A percentile compares a stretch with the other conserved stretches of the same genome.
Conservation (phyloP, 2,329 filamentous ascomycete genomes). For the Didymellaceae sp. region DNA sequence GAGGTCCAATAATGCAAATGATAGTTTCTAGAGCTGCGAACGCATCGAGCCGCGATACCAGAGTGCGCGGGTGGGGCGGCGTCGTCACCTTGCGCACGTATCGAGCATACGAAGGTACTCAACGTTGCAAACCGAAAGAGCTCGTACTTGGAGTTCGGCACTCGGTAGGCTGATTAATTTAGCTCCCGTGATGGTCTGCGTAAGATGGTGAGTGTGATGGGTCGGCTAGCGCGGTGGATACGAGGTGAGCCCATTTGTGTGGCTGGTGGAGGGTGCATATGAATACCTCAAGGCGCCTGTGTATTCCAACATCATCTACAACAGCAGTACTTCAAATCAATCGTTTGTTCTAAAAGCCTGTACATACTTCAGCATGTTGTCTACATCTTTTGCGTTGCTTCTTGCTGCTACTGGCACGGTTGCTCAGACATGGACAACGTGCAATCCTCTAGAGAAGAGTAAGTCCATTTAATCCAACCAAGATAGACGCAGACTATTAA, state of each 20-base stretch:
- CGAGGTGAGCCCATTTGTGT: not conserved
- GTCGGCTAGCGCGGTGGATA: not conserved
- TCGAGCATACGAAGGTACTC: not conserved
- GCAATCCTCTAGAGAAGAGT: constrained; percentile 48
- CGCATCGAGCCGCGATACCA: not conserved
- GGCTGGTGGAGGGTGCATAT: not conserved
- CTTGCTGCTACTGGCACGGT: constrained; percentile 17
- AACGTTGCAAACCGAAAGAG: constrained; percentile 1
- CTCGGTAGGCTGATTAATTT: not conserved
- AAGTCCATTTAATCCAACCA: not conserved
- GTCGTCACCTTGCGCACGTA: constrained; percentile 12
- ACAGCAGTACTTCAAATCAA: not conserved
- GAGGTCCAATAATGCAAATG: no score
- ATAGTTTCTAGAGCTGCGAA: no score
- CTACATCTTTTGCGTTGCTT: constrained; percentile 8
- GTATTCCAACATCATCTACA: not conserved
- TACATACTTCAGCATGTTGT: not conserved
- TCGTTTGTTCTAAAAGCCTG: not conserved
- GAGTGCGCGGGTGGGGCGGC: constrained; percentile 6
- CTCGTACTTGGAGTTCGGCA: not conserved
- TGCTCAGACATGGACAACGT: constrained; percentile 51
- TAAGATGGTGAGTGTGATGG: no score
- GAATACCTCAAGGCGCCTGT: not conserved
- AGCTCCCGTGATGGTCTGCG: not conserved
- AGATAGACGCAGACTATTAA: not conserved